Percentiles rank a stretch among this genome's conserved stretches.
These are phyloP conservation scores for Neurospora cerealis DNA, from an alignment of 495 filamentous ascomycete species.

Conservation along the genomic window DNA sequence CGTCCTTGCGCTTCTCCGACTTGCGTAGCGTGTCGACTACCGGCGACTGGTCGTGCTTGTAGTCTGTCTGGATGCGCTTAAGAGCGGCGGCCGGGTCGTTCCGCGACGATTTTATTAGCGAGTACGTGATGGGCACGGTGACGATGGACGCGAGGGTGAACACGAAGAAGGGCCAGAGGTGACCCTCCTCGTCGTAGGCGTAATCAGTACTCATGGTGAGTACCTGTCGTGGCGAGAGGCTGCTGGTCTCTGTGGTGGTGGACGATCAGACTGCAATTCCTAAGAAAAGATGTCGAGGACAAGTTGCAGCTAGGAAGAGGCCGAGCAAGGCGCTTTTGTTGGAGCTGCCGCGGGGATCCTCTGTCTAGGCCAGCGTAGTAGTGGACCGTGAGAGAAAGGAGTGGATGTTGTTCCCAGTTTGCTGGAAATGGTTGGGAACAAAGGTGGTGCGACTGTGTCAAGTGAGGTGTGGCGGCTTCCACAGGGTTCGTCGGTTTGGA, in stretches of 20 bases:
- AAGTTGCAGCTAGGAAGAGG: not conserved
- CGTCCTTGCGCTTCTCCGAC: constrained; percentile 81
- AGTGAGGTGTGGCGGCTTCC: constrained; percentile 25
- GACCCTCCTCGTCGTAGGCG: constrained; percentile 93
- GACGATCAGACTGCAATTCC: not conserved
- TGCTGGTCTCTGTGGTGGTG: not conserved
- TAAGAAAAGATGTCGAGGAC: not conserved
- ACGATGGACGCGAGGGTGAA: constrained; percentile 80
- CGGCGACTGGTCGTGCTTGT: constrained; percentile 70
- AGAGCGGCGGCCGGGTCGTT: constrained; percentile 43
- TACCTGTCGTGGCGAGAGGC: not conserved
- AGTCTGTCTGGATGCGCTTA: constrained; percentile 51
- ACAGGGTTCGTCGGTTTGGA: constrained; percentile 1
- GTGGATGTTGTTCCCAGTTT: not conserved
- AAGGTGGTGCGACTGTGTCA: not conserved
- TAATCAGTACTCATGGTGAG: constrained; percentile 88
- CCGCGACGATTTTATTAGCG: constrained; percentile 67
- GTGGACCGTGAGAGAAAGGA: not conserved
- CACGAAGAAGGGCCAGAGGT: constrained; percentile 99
- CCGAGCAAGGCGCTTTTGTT: not conserved
- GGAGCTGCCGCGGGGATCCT: not conserved
- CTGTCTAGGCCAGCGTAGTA: not conserved
- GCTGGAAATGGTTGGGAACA: not conserved
- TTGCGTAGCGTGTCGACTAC: constrained; percentile 75
- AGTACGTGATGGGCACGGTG: constrained; percentile 85